Conservation (phyloP, 768 basidiomycete species). For the Exidia glandulosa region DNA sequence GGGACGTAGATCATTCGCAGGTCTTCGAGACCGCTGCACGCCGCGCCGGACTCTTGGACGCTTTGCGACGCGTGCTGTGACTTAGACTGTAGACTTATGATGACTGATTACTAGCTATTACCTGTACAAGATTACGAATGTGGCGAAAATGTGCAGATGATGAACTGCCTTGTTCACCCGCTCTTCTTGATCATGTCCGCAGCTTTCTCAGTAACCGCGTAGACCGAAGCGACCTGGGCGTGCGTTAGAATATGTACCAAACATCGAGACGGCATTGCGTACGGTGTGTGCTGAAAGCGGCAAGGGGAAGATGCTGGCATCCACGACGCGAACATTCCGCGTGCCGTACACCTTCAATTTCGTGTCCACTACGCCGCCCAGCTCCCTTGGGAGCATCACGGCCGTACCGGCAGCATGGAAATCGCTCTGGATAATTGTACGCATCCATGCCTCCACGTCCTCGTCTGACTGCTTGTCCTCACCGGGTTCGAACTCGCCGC, state of each 20-base stretch:
- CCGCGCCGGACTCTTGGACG: background rate
- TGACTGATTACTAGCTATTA: too few relatives aligned
- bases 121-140: too few relatives aligned
- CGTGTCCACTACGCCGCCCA: conserved; percentile 49
- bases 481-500: conserved; percentile 40
- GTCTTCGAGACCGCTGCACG: conserved; percentile 20
- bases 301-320: conserved; percentile 11
- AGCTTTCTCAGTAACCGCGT: too few relatives aligned
- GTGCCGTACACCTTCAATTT: conserved; percentile 25
- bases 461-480: conserved; percentile 38
- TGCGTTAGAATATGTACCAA: too few relatives aligned
- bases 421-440: conserved; percentile 9
- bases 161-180: too few relatives aligned
- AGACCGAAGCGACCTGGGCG: too few relatives aligned
- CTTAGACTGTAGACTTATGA: too few relatives aligned
- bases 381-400: conserved; percentile 42
- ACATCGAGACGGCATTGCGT: too few relatives aligned
- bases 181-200: too few relatives aligned
- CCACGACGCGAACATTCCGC: conserved; percentile 11
- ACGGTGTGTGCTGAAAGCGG: conserved; percentile 35
- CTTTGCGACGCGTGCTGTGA: too few relatives aligned
- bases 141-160: too few relatives aligned
- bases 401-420: conserved; percentile 50
- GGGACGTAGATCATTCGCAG: conserved; percentile 30
- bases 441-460: conserved; percentile 39